Evolutionary conservation across 1,139 yeast genomes (phyloP).

Genomic region (Zygosaccharomyces pseudobailii): DNA sequence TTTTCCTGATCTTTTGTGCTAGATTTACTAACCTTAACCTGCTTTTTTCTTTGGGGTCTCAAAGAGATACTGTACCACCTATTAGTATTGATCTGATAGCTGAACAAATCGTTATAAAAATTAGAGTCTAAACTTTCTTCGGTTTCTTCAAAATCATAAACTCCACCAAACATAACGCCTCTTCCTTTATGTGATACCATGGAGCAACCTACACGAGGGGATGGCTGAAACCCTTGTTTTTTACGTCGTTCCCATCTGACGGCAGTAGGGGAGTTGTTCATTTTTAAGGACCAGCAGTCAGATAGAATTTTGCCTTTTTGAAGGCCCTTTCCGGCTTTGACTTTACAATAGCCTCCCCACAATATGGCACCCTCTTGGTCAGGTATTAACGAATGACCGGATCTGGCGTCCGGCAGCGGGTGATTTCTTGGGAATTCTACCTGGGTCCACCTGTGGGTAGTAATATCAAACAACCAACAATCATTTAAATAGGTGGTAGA

Average conservation of each 20-base stretch:
- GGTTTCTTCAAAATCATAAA: slow-evolving; percentile 89
- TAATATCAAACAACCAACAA: slow-evolving; percentile 88
- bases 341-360: slow-evolving; percentile 93
- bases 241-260: slow-evolving; percentile 85
- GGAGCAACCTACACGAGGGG: slow-evolving; percentile 93
- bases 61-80: slow-evolving; percentile 80
- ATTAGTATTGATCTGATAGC: slow-evolving; percentile 80
- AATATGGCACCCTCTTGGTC: slow-evolving; percentile 78
- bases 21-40: slow-evolving; percentile 33
- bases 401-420: slow-evolving; percentile 81
- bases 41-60: slow-evolving; percentile 57
- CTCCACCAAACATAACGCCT: slow-evolving; percentile 94
- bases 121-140: slow-evolving; percentile 86
- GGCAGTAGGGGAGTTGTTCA: slow-evolving; percentile 79
- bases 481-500: slow-evolving; percentile 81
- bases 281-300: slow-evolving; percentile 84
- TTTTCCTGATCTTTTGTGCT: slow-evolving; percentile 53
- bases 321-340: slow-evolving; percentile 81
- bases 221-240: slow-evolving; percentile 83
- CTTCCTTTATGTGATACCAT: slow-evolving; percentile 87
- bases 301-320: slow-evolving; percentile 89
- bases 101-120: slow-evolving; percentile 74
- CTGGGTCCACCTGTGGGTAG: slow-evolving; percentile 86
- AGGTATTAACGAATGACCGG: slow-evolving; percentile 88
- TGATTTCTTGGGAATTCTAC: slow-evolving; percentile 82